Percentiles rank a stretch among this genome's conserved stretches.
phyloP scores from a whole-genome alignment of 306 rosid species.

The Dalbergia cultrata region DNA sequence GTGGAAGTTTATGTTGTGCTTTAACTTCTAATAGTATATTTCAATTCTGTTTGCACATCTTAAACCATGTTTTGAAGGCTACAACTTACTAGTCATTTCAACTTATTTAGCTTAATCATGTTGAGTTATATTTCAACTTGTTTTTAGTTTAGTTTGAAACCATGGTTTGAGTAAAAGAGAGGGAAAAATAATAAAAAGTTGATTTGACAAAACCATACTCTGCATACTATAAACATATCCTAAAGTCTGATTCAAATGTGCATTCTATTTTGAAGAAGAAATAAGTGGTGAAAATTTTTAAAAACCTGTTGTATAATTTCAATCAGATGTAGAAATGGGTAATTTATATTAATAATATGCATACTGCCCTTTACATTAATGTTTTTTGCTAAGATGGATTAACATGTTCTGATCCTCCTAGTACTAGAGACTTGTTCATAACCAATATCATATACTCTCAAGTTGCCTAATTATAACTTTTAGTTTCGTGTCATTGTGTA shows the following conservation, averaged over 20 bases:
- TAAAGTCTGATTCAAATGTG: slow-evolving; percentile 13
- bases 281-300: neutral
- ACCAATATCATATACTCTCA: neutral
- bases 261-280: slow-evolving; percentile 6
- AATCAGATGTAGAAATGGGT: slow-evolving; percentile 13
- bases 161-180: too few species aligned
- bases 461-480: neutral
- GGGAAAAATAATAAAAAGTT: too few species aligned
- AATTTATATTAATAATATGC: slow-evolving; percentile 8
- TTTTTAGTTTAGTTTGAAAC: too few species aligned
- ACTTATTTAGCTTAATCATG: too few species aligned
- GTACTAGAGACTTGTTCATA: neutral
- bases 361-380: slow-evolving; percentile 1
- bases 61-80: too few species aligned
- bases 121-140: too few species aligned
- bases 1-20: neutral
- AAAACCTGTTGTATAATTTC: slow-evolving; percentile 1
- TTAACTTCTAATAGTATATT: neutral
- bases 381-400: neutral
- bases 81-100: too few species aligned
- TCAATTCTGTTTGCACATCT: neutral
- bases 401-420: neutral
- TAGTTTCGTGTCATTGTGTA: slow-evolving; percentile 14
- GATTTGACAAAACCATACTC: too few species aligned
- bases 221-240: neutral